These are phyloP conservation scores for Tetrahymena thermophila DNA, from an alignment of 73 alveolate genomes.

Conservation along the genomic window DNA sequence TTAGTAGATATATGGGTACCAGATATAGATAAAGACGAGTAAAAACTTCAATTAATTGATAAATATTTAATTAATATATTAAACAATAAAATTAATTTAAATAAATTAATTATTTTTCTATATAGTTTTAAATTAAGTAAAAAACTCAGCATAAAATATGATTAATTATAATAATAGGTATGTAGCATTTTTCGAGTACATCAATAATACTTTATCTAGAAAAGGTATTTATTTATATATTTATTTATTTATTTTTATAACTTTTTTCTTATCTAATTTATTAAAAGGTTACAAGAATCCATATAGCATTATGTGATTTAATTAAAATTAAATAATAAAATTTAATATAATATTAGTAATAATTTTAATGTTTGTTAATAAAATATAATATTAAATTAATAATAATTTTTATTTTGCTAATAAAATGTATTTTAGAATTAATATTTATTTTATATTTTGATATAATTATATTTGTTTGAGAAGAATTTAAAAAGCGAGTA, in stretches of 20 bases:
- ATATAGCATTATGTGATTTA: neutral
- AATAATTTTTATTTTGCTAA: too few relatives aligned
- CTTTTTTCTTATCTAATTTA: neutral
- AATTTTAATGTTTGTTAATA: too few relatives aligned
- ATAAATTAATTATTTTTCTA: too few relatives aligned
- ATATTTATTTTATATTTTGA: too few relatives aligned
- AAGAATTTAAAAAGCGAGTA: too few relatives aligned
- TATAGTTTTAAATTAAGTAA: too few relatives aligned
- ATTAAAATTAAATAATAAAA: neutral
- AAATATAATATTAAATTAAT: too few relatives aligned
- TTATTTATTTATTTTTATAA: neutral
- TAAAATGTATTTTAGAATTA: too few relatives aligned
- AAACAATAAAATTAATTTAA: too few relatives aligned
- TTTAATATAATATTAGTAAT: too few relatives aligned
- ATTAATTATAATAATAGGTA: neutral
- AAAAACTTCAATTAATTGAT: slow-evolving; percentile 48
- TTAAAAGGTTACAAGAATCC: neutral
- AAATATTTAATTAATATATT: neutral
- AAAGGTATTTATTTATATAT: neutral
- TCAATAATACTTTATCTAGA: neutral
- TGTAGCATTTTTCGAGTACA: neutral
- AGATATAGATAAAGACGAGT: slow-evolving; percentile 61
- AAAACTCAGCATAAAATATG: too few relatives aligned
- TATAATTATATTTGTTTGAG: too few relatives aligned
- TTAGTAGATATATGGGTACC: slow-evolving; percentile 84